A percentile compares a stretch with the other conserved stretches of the same genome.
phyloP scores from a whole-genome alignment of 2,329 filamentous ascomycete genomes.

The Botrytis deweyae region DNA sequence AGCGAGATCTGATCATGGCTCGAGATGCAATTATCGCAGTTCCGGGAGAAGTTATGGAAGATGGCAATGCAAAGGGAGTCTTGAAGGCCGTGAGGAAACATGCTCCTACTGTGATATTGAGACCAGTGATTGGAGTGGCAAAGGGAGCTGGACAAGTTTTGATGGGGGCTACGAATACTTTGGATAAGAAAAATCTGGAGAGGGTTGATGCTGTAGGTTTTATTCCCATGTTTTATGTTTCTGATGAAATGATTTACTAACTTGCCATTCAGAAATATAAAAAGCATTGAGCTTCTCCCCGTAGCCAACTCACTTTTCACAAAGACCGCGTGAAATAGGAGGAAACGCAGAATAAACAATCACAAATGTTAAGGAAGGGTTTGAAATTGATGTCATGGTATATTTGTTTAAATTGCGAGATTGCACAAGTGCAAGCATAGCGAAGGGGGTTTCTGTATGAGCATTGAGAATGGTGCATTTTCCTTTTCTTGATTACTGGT shows the following conservation, averaged over 20 bases:
- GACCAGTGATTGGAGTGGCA: constrained; percentile 85
- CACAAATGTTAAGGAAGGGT: neutral
- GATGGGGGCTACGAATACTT: constrained; percentile 85
- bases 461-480: constrained; percentile 3
- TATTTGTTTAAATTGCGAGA: neutral
- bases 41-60: constrained; percentile 87
- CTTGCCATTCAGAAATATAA: constrained; percentile 40
- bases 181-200: constrained; percentile 79
- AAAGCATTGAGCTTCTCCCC: constrained; percentile 33
- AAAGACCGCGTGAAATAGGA: neutral
- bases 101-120: constrained; percentile 89
- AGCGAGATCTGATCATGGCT: constrained; percentile 82
- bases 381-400: constrained; percentile 6
- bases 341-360: neutral
- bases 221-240: constrained; percentile 33
- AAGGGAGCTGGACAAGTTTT: constrained; percentile 87
- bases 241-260: neutral
- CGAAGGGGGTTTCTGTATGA: constrained; percentile 9
- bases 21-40: constrained; percentile 93
- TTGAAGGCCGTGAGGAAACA: constrained; percentile 75
- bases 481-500: neutral
- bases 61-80: constrained; percentile 74
- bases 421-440: constrained; percentile 8
- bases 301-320: neutral
- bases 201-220: constrained; percentile 83